Evolutionary conservation across 2,329 filamentous ascomycete species (phyloP).

Genomic region (Neurospora crassa): DNA sequence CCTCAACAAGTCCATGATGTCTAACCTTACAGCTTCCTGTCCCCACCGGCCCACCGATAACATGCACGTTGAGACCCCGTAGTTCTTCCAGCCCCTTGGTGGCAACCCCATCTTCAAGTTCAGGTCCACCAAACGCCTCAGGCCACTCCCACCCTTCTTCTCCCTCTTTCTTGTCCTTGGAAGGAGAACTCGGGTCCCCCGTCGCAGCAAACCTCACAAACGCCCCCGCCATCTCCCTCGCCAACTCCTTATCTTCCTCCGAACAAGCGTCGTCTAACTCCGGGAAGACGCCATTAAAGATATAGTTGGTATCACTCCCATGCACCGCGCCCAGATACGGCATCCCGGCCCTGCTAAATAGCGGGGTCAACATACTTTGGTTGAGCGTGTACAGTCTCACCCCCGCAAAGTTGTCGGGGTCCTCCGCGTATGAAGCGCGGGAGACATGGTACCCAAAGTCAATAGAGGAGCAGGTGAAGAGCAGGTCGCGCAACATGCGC

Average conservation of each 20-base stretch:
- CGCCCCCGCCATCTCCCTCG: constrained; percentile 8
- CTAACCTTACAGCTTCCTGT: background rate
- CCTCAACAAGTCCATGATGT: background rate
- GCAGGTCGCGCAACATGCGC: constrained; percentile 16
- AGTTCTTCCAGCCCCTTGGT: background rate
- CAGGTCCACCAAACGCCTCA: constrained; percentile 13
- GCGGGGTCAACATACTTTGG: constrained; percentile 20
- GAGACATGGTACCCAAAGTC: constrained; percentile 15
- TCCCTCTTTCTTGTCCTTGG: background rate
- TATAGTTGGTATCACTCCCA: constrained; percentile 21
- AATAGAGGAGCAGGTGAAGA: constrained; percentile 18
- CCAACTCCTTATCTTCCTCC: constrained; percentile 11
- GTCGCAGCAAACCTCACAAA: constrained; percentile 20
- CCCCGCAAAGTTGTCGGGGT: constrained; percentile 7
- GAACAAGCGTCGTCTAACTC: constrained; percentile 8
- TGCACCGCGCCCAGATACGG: constrained; percentile 17
- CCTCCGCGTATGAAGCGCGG: constrained; percentile 1
- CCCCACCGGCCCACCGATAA: background rate
- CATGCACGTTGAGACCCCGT: background rate
- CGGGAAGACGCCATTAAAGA: constrained; percentile 17
- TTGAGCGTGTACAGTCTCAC: constrained; percentile 21
- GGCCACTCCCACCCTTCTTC: constrained; percentile 10
- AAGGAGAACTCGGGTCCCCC: constrained; percentile 9
- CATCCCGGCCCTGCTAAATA: constrained; percentile 18
- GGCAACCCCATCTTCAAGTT: background rate